phyloP scores from a whole-genome alignment of 495 filamentous ascomycete species.

The Hypoxylon crocopeplum region DNA sequence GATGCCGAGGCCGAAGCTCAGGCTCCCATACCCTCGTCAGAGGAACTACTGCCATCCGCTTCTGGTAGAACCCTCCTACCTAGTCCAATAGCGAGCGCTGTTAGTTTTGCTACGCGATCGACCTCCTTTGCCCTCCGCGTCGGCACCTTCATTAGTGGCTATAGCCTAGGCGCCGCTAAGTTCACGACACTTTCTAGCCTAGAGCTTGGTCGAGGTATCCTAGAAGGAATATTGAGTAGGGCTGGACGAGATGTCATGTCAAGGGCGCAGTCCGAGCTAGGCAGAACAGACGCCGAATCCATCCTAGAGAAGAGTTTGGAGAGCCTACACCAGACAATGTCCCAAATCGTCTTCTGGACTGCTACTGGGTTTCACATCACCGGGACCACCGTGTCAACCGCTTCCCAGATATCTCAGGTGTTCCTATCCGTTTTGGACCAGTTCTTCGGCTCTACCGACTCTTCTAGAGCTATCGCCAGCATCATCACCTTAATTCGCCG shows the following conservation, averaged over 20 bases:
- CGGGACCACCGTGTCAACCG: conserved; percentile 65
- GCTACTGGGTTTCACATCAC: conserved; percentile 74
- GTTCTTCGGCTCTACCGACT: conserved; percentile 79
- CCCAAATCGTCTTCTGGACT: conserved; percentile 70
- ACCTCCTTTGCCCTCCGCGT: conserved; percentile 74
- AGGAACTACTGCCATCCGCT: conserved; percentile 13
- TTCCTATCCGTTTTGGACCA: conserved; percentile 73
- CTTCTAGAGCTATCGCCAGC: conserved; percentile 78
- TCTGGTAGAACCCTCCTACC: conserved; percentile 70
- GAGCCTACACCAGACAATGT: conserved; percentile 67
- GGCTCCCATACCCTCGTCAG: background rate
- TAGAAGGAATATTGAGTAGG: conserved; percentile 70
- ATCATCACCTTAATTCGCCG: conserved; percentile 76
- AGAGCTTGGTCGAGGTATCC: conserved; percentile 68
- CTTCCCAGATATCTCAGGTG: conserved; percentile 68
- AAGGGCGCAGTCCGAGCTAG: conserved; percentile 60
- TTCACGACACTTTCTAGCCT: conserved; percentile 73
- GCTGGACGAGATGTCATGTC: conserved; percentile 72
- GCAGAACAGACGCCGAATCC: conserved; percentile 66
- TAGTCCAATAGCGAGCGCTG: conserved; percentile 67
- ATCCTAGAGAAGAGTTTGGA: conserved; percentile 69
- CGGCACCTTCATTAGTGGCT: conserved; percentile 69
- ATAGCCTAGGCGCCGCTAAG: conserved; percentile 69
- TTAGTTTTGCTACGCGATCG: conserved; percentile 72
- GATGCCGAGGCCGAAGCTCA: no score